Base-by-base conservation (phyloP, 1,139 yeast genomes). In the Yamadazyma mexicana region DNA sequence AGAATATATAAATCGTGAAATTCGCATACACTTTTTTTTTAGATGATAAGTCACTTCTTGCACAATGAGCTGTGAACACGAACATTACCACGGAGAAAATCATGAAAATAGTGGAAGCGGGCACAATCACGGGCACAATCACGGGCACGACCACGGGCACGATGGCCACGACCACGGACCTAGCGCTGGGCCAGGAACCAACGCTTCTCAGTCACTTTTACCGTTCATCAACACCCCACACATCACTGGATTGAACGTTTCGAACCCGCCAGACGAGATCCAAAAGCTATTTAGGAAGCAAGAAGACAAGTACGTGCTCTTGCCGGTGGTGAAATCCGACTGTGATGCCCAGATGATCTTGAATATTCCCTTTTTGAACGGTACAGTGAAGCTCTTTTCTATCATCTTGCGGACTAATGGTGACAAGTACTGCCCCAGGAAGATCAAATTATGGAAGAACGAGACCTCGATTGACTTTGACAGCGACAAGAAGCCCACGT, bases 331-430 rank as follows among this genome's bases (percentile, higher is more conserved):
- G 27, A 77, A 75, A 52, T 81, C 91, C 1, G 97, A 91, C 57
- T 81, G 86, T 3, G 98, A 92, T 55, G 79, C 83, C 43, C 96
- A 91, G 56, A 49, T 91, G 53, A 75, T 91, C 34, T 54, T 91
- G 23, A 77, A 79, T 45, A 76, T 92, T 22, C 97, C 96, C 12
- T 51, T 91, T 47, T 48, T 88, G 50, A 81, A 84, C 14, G 87
- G 87, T 0, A 66, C 76, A 25, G 91, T 87, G 33, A 87, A 85
- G 56, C 62, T 91, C 33, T 86, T 78, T 55, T 85, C 96, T 1
- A 52, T 91, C 4, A 75, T 87, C 6, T 48, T 91, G 15, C 73
- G 96, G 43, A 75, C 91, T 1, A 73, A 81, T 40, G 82, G 82
- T 2, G 80, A 77, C 33, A 61, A 68, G 14, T 69, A 73, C 43